Base-by-base conservation (phyloP, 148 eudicot genomes). In the Rhododendron kiyosumense region DNA sequence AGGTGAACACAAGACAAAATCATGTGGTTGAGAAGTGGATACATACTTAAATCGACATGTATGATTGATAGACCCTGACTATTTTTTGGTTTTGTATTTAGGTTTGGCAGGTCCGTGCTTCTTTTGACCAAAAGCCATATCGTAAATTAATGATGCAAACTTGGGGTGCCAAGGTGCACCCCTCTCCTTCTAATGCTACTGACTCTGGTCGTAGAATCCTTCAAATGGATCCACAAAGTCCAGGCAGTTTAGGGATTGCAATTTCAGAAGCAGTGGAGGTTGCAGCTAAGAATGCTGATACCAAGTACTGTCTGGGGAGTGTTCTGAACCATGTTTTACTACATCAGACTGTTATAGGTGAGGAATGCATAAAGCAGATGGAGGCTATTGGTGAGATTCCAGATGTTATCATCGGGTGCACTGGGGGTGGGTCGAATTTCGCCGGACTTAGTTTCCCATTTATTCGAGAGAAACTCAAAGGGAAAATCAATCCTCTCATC, bases 31-130 rank as follows among this genome's bases (percentile, higher is more conserved):
- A 67, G 73, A 67, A 67, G 73, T 67, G 32, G 14, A 69, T 24
- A 69, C 18, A 0, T 69, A 0, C 36, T 11, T 26, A 63, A 11
- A 67, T 26, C 2, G 71, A 24, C 13, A 20, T 8, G 41, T 3
- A 18, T 78, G 52, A 78, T 46, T 63, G 24, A 83, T 30, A 36
- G 12, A 30, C 45, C 8, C 30, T 75, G 57, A 83, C 22, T 28
- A 51, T 15, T 32, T 87, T 48, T 81, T 36, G 76, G 81, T 45
- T 86, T 86, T 52, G 28, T 57, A 52, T 73, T 38, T 43, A 95
- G 99, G 99, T 96, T 52, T 96, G 97, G 97, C 99, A 96, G 91
- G 99, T 96, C 57, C 94, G 99, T 59, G 98, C 97, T 28, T 96
- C 99, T 7, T 96, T 90, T 81, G 99, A 96, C 90, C 98, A 95